Conservation (phyloP, 441 rosid species). For the Corymbia calophylla region DNA sequence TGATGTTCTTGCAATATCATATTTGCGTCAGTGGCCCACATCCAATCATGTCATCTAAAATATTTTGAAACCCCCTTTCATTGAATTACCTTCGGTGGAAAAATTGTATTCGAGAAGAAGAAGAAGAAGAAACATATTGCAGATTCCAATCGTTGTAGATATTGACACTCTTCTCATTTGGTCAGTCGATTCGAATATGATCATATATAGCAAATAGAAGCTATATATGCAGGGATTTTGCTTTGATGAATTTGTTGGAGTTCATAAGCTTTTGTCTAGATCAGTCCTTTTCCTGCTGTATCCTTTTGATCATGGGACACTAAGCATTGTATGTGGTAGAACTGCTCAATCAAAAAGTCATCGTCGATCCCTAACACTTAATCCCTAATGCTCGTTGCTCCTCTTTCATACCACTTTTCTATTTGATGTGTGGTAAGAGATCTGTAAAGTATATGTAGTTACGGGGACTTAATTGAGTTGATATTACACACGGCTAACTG, state of each 20-base stretch:
- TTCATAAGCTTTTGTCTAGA: background rate
- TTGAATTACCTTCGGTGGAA: background rate
- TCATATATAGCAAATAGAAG: background rate
- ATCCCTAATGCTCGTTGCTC: background rate
- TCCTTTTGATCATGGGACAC: background rate
- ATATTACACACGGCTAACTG: background rate
- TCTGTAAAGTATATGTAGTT: background rate
- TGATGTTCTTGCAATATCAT: conserved; percentile 18
- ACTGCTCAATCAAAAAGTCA: background rate
- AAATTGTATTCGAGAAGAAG: background rate
- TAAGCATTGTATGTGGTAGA: background rate
- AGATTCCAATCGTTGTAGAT: background rate
- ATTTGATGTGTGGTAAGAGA: background rate
- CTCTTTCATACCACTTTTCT: background rate
- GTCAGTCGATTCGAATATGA: background rate
- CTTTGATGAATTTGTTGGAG: background rate
- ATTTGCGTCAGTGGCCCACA: conserved; percentile 26
- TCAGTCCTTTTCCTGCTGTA: background rate
- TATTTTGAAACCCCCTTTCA: background rate
- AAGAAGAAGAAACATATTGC: background rate
- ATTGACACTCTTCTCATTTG: background rate
- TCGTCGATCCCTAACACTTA: background rate
- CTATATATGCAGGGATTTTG: background rate
- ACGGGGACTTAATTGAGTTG: background rate
- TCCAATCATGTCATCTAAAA: conserved; percentile 22